Percentiles rank a stretch among this genome's conserved stretches.
Conservation (phyloP, 768 basidiomycete genomes). For the Lepiota brunneoincarnata region DNA sequence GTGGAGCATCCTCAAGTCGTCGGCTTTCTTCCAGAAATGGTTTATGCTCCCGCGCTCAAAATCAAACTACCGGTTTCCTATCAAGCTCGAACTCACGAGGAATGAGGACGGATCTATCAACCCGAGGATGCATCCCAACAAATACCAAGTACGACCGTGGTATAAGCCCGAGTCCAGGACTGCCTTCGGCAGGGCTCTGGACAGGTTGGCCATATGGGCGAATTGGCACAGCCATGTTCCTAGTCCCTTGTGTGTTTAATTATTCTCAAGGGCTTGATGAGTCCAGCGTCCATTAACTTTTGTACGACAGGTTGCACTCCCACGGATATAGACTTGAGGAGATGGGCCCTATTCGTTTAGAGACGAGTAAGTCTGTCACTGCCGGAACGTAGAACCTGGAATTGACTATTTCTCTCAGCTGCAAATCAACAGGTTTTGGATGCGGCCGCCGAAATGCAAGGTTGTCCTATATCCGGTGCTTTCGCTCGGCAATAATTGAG, state of each 20-base stretch:
- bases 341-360: conserved; percentile 37
- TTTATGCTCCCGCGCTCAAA: conserved; percentile 35
- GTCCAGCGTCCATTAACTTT: background rate
- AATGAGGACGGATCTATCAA: conserved; percentile 18
- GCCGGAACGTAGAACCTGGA: background rate
- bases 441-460: conserved; percentile 38
- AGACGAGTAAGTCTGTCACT: conserved; percentile 27
- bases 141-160: conserved; percentile 39
- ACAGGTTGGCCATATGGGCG: conserved; percentile 29
- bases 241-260: conserved; percentile 28
- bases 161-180: conserved; percentile 37
- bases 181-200: conserved; percentile 23
- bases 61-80: conserved; percentile 16
- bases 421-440: conserved; percentile 40
- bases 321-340: conserved; percentile 42
- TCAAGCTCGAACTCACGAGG: conserved; percentile 22
- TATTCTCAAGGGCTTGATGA: background rate
- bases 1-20: conserved; percentile 17
- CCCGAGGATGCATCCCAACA: conserved; percentile 33
- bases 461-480: conserved; percentile 37
- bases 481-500: conserved; percentile 12
- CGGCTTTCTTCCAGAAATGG: conserved; percentile 33
- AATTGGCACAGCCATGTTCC: conserved; percentile 37
- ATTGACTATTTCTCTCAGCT: conserved; percentile 20
- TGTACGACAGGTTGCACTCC: conserved; percentile 26